Evolutionary conservation across 208 protist species (phyloP), one percentile per base, ranked within the genome.

Genomic region (Leishmania martiniquensis): DNA sequence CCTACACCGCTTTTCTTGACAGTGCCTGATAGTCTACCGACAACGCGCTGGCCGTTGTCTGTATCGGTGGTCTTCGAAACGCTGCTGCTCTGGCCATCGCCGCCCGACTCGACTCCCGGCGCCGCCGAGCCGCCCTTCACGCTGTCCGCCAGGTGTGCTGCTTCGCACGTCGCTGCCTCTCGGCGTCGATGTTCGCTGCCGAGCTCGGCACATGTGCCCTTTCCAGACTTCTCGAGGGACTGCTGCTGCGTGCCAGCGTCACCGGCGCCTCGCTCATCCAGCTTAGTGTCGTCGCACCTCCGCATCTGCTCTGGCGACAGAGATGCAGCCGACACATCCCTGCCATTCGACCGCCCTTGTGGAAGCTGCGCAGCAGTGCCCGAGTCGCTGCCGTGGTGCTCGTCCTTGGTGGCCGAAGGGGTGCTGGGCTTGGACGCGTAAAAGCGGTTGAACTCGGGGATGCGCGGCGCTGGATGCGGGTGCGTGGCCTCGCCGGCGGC

Each of bases 361-460:
- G 34, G 29, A 34, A 69, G 37, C n/a, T 0, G 25, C 37, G 20
- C 39, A 0, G 17, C 39, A 39, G 63, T 72, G 25, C 44, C 44
- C 63, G 59, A 13, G 39, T 55, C 15, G 13, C 60, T 59, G 25
- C 37, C 32, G 52, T 80, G 73, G 4, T 69, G 15, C 15, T 62
- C 66, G 65, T 62, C n/a, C 17, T 4, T 5, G 34, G 49, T 29
- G 22, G 42, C 54, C 3, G 52, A 32, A 12, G 79, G 73, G 2
- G 79, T 78, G 57, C 34, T 32, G 6, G 82, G 77, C 34, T 66
- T 37, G 15, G 83, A 84, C 39, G 83, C 49, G 73, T 90, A 87
- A 67, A 90, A 90, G 51, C 77, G 76, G 65, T 87, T 90, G 65
- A 76, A 87, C 63, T 80, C 75, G 6, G 85, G 76, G 29, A 86